phyloP scores from a whole-genome alignment of 208 protist species.

The Naegleria lovaniensis region DNA sequence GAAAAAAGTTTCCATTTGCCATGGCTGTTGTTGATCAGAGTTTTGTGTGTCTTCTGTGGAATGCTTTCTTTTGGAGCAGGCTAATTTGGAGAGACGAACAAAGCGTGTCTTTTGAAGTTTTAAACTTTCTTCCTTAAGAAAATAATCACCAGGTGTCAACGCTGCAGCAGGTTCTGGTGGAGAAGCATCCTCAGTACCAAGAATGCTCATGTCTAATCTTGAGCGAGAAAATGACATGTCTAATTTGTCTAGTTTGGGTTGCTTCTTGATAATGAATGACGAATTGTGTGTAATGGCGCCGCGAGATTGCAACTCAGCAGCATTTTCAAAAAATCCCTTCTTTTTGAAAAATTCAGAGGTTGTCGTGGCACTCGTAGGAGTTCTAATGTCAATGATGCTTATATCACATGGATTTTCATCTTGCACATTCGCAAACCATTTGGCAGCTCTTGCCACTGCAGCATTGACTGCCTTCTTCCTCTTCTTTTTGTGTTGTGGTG shows the following conservation, averaged over 20 bases:
- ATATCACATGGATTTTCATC: neutral
- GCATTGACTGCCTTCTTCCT: neutral
- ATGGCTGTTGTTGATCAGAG: neutral
- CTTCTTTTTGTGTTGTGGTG: neutral
- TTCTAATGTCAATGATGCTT: neutral
- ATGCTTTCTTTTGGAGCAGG: no score
- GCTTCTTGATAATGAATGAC: neutral
- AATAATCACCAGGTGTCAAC: neutral
- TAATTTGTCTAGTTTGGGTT: neutral
- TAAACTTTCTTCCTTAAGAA: neutral
- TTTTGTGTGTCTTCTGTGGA: no score
- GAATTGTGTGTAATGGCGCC: neutral
- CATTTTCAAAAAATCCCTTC: neutral
- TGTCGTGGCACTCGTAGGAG: no score
- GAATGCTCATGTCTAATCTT: neutral
- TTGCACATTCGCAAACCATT: neutral
- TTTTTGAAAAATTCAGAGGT: neutral
- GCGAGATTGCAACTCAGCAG: neutral
- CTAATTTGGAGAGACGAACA: neutral
- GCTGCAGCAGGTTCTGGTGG: neutral
- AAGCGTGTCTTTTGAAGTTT: neutral
- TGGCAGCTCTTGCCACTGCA: neutral
- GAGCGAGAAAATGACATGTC: neutral
- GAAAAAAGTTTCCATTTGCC: neutral
- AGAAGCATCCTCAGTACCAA: neutral